Conservation (phyloP, 192 early-diverging fungal species). For the Backusella australiensis region DNA sequence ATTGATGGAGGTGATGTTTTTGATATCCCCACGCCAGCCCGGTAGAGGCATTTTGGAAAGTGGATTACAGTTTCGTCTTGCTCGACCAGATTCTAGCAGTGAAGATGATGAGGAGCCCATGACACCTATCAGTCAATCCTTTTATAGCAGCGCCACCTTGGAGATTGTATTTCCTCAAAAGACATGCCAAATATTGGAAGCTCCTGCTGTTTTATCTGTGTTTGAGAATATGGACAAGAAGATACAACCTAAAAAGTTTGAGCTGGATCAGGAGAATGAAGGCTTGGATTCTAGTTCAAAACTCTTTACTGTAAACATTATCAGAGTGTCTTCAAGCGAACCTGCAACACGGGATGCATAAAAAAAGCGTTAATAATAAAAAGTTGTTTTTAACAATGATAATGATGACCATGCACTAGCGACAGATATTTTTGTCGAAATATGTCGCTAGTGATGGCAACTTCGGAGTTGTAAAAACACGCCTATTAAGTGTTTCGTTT, state of each 20-base stretch:
- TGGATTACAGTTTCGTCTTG: slow-evolving; percentile 14
- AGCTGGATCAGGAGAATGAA: slow-evolving; percentile 11
- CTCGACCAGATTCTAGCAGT: background rate
- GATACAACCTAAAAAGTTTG: slow-evolving; percentile 20
- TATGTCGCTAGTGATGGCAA: too few relatives aligned
- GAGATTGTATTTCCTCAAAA: slow-evolving; percentile 6
- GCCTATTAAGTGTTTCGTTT: too few relatives aligned
- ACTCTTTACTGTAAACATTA: slow-evolving; percentile 9
- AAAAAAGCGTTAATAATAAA: background rate
- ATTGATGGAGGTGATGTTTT: slow-evolving; percentile 33
- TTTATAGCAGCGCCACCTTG: background rate
- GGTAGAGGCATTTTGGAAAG: slow-evolving; percentile 21
- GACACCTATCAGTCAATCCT: background rate
- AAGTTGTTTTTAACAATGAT: too few relatives aligned
- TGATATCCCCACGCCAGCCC: slow-evolving; percentile 27
- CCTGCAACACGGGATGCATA: background rate
- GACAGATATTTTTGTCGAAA: too few relatives aligned
- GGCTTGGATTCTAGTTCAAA: background rate
- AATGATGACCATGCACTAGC: too few relatives aligned
- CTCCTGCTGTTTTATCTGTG: slow-evolving; percentile 18
- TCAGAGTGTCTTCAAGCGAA: background rate
- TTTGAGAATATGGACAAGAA: slow-evolving; percentile 23
- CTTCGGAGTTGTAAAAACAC: too few relatives aligned
- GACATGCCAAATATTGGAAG: background rate
- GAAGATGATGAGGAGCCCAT: background rate